Percentiles rank a stretch among this genome's conserved stretches.
Evolutionary conservation across 2,329 filamentous ascomycete species (phyloP).

Genomic region (Drechslerella stenobrocha): DNA sequence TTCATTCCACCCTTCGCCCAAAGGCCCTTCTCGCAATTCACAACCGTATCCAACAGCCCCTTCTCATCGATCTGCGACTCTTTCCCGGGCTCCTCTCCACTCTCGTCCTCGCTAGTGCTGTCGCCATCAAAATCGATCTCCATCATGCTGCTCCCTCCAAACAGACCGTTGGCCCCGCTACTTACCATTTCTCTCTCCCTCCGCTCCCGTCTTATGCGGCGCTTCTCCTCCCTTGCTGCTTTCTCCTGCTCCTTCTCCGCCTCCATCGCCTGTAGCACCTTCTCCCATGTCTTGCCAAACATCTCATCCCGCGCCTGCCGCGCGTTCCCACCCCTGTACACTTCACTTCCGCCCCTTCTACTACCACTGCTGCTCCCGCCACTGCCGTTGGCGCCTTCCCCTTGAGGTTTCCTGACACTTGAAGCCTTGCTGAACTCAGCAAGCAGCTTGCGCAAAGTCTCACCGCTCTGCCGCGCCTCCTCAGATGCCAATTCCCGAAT

Average conservation of each 20-base stretch:
- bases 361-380: neutral
- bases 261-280: slow-evolving; percentile 34
- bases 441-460: slow-evolving; percentile 65
- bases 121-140: slow-evolving; percentile 43
- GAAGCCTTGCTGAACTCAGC: slow-evolving; percentile 54
- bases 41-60: slow-evolving; percentile 39
- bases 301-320: slow-evolving; percentile 32
- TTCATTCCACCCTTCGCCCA: slow-evolving; percentile 39
- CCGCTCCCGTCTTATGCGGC: slow-evolving; percentile 19
- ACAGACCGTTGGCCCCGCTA: slow-evolving; percentile 28
- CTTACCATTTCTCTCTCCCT: slow-evolving; percentile 28
- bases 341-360: slow-evolving; percentile 14
- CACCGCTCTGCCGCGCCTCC: slow-evolving; percentile 68
- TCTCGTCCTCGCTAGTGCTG: slow-evolving; percentile 16
- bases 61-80: slow-evolving; percentile 46
- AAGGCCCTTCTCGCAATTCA: slow-evolving; percentile 40
- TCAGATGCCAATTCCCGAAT: slow-evolving; percentile 67
- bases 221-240: slow-evolving; percentile 27
- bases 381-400: slow-evolving; percentile 23
- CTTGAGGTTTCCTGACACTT: slow-evolving; percentile 15
- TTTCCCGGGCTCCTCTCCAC: slow-evolving; percentile 9
- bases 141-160: slow-evolving; percentile 19
- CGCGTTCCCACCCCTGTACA: slow-evolving; percentile 45
- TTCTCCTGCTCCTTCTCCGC: slow-evolving; percentile 40
- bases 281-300: slow-evolving; percentile 47